These are phyloP conservation scores for Nakaseomyces uthaithaninus DNA, from an alignment of 1,139 yeast genomes.

Conservation along the genomic window DNA sequence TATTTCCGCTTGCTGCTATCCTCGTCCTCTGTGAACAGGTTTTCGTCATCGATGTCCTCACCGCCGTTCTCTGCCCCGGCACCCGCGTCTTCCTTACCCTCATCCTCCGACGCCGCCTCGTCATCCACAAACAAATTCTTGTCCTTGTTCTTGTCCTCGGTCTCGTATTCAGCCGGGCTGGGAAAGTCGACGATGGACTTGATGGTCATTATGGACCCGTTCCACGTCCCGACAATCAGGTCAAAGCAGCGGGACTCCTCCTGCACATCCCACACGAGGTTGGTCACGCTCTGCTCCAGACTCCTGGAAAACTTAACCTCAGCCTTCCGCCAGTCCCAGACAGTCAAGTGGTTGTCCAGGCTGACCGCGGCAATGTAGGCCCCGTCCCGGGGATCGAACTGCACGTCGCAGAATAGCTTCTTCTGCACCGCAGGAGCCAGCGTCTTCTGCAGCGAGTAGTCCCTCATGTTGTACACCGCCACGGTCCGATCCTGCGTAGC, in stretches of 20 bases:
- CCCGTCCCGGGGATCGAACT: conserved; percentile 52
- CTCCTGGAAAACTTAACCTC: conserved; percentile 27
- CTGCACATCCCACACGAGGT: conserved; percentile 31
- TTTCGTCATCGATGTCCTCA: conserved; percentile 27
- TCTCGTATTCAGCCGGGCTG: conserved; percentile 6
- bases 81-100: conserved; percentile 20
- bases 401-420: conserved; percentile 40
- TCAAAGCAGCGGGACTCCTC: conserved; percentile 22
- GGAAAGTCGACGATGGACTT: conserved; percentile 29
- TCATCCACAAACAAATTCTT: conserved; percentile 24
- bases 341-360: conserved; percentile 40
- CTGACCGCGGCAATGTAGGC: conserved; percentile 49
- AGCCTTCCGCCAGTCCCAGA: conserved; percentile 45
- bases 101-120: conserved; percentile 31
- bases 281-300: conserved; percentile 27
- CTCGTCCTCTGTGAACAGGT: conserved; percentile 24
- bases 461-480: conserved; percentile 21
- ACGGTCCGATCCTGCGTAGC: conserved; percentile 39
- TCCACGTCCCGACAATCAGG: conserved; percentile 42
- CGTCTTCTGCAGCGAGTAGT: conserved; percentile 20
- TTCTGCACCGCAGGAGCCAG: conserved; percentile 26
- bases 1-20: conserved; percentile 27
- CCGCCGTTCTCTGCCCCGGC: conserved; percentile 17
- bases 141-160: conserved; percentile 9
- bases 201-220: conserved; percentile 43